phyloP scores from a whole-genome alignment of 2,329 filamentous ascomycete genomes.

The Stagonosporopsis vannaccii region DNA sequence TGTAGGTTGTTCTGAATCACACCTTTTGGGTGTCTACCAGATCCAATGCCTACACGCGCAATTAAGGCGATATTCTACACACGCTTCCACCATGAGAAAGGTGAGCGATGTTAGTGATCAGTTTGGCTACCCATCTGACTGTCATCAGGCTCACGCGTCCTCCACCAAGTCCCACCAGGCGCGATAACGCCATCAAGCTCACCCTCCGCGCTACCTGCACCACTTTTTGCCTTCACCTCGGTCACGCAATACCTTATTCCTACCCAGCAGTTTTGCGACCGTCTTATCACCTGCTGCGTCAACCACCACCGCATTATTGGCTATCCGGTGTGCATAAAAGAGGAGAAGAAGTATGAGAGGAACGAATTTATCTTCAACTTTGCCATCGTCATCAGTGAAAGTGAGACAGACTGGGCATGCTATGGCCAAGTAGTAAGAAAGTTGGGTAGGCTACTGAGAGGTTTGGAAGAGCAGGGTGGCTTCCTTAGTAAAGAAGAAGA shows the following conservation, averaged over 20 bases:
- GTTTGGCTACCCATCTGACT: slow-evolving; percentile 6
- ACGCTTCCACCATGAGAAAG: slow-evolving; percentile 67
- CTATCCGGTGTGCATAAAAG: slow-evolving; percentile 82
- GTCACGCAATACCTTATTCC: slow-evolving; percentile 94
- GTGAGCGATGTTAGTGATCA: slow-evolving; percentile 17
- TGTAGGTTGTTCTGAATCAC: background rate
- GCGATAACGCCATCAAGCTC: slow-evolving; percentile 57
- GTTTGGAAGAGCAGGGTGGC: slow-evolving; percentile 88
- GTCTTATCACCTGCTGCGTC: slow-evolving; percentile 77
- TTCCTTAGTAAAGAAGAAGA: slow-evolving; percentile 73
- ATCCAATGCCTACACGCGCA: slow-evolving; percentile 47
- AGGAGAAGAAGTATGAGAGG: slow-evolving; percentile 81
- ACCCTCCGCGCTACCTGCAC: slow-evolving; percentile 59
- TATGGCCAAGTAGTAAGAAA: slow-evolving; percentile 88
- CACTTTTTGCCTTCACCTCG: slow-evolving; percentile 83
- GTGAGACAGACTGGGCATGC: slow-evolving; percentile 71
- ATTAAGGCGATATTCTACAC: slow-evolving; percentile 73
- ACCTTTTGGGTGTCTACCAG: slow-evolving; percentile 2
- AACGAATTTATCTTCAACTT: slow-evolving; percentile 99
- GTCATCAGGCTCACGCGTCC: slow-evolving; percentile 64
- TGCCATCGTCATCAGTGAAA: slow-evolving; percentile 77
- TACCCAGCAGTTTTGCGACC: slow-evolving; percentile 92
- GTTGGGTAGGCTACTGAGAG: slow-evolving; percentile 82
- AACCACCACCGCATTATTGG: slow-evolving; percentile 84
- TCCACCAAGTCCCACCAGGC: slow-evolving; percentile 70